phyloP scores from a whole-genome alignment of 768 basidiomycete species.

The Myochromella boudieri region DNA sequence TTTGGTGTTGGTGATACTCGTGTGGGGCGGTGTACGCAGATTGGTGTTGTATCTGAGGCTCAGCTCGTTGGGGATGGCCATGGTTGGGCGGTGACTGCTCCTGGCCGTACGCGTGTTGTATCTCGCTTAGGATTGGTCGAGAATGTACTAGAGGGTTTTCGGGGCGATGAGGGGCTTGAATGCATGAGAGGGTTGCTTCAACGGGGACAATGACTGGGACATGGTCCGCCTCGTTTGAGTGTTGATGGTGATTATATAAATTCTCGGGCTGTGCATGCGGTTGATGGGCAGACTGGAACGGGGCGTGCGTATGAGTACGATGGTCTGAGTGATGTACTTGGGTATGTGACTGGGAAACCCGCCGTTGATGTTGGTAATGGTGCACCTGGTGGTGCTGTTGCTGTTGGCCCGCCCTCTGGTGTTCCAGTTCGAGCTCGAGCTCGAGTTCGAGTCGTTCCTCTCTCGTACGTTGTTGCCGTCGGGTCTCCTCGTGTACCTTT shows the following conservation, averaged over 20 bases:
- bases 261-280: neutral
- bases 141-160: neutral
- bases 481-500: too few relatives aligned
- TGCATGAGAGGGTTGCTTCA: neutral
- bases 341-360: neutral
- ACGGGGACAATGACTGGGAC: neutral
- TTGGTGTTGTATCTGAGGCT: constrained; percentile 26
- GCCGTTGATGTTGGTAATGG: constrained; percentile 8
- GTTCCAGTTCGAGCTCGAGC: constrained; percentile 9
- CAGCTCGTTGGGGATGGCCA: constrained; percentile 9
- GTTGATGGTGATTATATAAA: neutral
- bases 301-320: neutral
- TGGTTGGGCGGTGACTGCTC: constrained; percentile 8
- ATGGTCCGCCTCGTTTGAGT: neutral
- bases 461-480: constrained; percentile 15
- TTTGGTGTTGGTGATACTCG: constrained; percentile 21
- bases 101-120: constrained; percentile 20
- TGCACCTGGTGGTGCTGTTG: constrained; percentile 13
- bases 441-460: neutral
- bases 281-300: neutral
- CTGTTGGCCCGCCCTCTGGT: too few relatives aligned
- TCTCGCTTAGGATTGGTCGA: too few relatives aligned
- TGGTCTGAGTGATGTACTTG: neutral
- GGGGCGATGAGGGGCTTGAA: neutral
- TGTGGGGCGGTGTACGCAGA: constrained; percentile 29